A percentile compares a stretch with the other conserved stretches of the same genome.
Conservation (phyloP, 1,284 basidiomycete species). For the Rhodotorula sp. region DNA sequence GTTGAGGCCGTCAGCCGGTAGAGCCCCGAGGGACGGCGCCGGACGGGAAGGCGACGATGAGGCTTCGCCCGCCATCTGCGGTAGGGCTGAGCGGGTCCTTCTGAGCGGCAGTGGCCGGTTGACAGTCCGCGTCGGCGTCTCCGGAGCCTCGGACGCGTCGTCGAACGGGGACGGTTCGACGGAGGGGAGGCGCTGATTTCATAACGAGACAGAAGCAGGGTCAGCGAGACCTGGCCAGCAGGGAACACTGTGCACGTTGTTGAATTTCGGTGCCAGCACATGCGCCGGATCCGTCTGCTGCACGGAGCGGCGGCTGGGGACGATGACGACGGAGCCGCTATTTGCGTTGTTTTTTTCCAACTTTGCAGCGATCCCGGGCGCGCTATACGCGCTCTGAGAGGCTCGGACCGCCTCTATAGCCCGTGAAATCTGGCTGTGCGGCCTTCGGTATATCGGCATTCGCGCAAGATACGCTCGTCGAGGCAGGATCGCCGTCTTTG, state of each 20-base stretch:
- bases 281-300: neutral
- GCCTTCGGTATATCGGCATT: neutral
- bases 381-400: too few relatives aligned
- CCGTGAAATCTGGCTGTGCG: neutral
- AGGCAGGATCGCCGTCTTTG: neutral
- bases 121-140: neutral
- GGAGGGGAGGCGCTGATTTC: neutral
- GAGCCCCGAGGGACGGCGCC: neutral
- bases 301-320: too few relatives aligned
- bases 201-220: too few relatives aligned
- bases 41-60: neutral
- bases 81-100: conserved; percentile 20
- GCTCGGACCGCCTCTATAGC: too few relatives aligned
- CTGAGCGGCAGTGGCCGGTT: conserved; percentile 4
- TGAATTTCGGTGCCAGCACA: neutral
- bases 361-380: too few relatives aligned
- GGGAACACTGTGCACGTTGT: neutral
- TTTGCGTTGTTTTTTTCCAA: too few relatives aligned
- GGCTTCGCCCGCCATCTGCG: neutral
- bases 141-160: neutral
- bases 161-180: conserved; percentile 2
- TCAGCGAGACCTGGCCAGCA: neutral
- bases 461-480: too few relatives aligned
- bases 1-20: neutral
- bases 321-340: too few relatives aligned